phyloP scores from a whole-genome alignment of 345 rosid genomes.

The Gossypium bickii region DNA sequence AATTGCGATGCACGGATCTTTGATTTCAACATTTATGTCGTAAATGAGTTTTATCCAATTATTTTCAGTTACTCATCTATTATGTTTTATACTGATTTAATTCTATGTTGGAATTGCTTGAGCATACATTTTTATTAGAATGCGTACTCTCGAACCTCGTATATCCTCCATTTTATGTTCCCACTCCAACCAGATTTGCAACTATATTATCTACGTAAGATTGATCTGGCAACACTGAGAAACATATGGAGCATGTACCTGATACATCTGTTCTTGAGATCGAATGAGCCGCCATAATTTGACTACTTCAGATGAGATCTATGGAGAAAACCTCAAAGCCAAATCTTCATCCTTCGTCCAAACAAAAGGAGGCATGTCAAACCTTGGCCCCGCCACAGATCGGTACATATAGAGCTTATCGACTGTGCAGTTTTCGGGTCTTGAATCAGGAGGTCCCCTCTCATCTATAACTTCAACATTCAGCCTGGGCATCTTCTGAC shows the following conservation, averaged over 20 bases:
- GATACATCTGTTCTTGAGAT: constrained; percentile 10
- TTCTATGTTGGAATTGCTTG: too few species aligned
- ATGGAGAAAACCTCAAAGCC: constrained; percentile 35
- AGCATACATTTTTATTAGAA: too few species aligned
- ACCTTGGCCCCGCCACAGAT: constrained; percentile 72
- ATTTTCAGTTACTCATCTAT: too few species aligned
- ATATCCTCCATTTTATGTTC: neutral
- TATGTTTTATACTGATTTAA: too few species aligned
- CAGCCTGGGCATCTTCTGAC: constrained; percentile 73
- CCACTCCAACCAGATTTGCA: constrained; percentile 26
- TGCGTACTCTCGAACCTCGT: too few species aligned
- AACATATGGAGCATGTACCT: constrained; percentile 33
- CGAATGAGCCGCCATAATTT: neutral
- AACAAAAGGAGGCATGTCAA: constrained; percentile 75
- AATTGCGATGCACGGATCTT: too few species aligned
- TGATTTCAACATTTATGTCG: too few species aligned
- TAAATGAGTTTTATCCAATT: too few species aligned
- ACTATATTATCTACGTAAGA: constrained; percentile 23
- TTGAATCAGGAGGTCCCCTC: constrained; percentile 48
- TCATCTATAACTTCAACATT: constrained; percentile 94
- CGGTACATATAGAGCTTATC: constrained; percentile 87
- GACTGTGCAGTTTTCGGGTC: constrained; percentile 65
- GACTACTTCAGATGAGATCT: neutral
- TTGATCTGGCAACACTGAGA: constrained; percentile 23
- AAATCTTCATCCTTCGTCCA: constrained; percentile 69